Evolutionary conservation across 768 basidiomycete species (phyloP), one percentile per base, ranked within the genome.

Genomic region (Chalciporus chontae): DNA sequence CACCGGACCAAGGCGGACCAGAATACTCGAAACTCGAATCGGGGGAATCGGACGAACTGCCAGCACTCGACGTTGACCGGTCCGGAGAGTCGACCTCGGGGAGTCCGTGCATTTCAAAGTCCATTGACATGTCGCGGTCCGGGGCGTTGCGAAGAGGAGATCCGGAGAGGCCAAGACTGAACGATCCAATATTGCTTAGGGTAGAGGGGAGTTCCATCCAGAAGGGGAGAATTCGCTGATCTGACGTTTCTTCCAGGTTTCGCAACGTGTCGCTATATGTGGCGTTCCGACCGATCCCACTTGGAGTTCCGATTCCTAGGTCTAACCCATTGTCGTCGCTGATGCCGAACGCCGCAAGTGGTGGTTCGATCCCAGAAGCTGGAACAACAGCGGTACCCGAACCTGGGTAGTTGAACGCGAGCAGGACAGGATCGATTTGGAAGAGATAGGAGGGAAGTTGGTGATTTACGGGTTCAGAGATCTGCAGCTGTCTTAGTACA

Each of bases 351-450:
- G 19, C 8, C 45, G 8, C 6, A 32, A 8, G 10, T 19, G 23
- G 27, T 11, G 36, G 24, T 39, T 11, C 36, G 9, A 26, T 6
- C 6, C 40, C 29, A 26, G 13, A 8, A 41, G 51, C 24, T 40
- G 10, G 23, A 26, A 31, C 6, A 15, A 17, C 47, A 44, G 38
- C 44, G 3, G 38, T 19, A 4, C 27, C 26, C 34, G 50, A 19
- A 1, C 48, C 55, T 0, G 55, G 42, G 17, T 66, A 53, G 34
- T 39, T 21, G 23, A 54, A 47, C 18, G 55, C 49, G 38, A 69
- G 56, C 27, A 69, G 14, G 11, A 41, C 26, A 24, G 66, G 68
- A 17, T 67, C 68, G 36, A 67, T 68, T 40, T 61, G 62, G 24
- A 61, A 40, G 9, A 46, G 40, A 13, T 46, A 21, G 10, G 44